Conservation (phyloP, 192 early-diverging fungal species). For the Phlyctochytrium bullatum region DNA sequence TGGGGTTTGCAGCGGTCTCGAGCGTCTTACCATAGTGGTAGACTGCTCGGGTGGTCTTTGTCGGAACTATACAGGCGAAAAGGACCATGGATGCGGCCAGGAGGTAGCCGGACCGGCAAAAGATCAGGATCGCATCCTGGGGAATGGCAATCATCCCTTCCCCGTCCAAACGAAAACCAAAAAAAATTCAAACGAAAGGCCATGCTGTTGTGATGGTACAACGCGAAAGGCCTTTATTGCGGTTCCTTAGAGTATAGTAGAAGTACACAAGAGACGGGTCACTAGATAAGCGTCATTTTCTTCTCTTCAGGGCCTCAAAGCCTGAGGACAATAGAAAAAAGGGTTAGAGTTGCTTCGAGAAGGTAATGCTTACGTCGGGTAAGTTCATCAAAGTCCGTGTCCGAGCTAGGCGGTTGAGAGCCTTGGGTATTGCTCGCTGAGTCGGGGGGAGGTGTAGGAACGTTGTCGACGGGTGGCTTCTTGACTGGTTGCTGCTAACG, state of each 20-base stretch:
- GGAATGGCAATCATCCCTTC: too few relatives aligned
- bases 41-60: neutral
- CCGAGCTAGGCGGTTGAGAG: too few relatives aligned
- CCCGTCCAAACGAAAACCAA: too few relatives aligned
- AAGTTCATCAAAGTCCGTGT: neutral
- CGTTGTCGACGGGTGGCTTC: too few relatives aligned
- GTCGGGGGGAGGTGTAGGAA: neutral
- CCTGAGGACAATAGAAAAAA: neutral
- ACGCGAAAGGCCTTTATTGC: too few relatives aligned
- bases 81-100: neutral
- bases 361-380: neutral
- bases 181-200: too few relatives aligned
- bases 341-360: neutral
- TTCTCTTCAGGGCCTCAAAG: neutral
- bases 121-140: neutral
- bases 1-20: neutral
- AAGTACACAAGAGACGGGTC: too few relatives aligned
- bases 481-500: too few relatives aligned
- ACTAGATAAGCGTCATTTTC: too few relatives aligned
- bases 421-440: neutral
- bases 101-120: neutral
- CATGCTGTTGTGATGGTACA: too few relatives aligned
- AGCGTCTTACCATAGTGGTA: conserved; percentile 9
- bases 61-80: neutral
- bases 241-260: too few relatives aligned